Percentiles rank a stretch among this genome's conserved stretches.
phyloP scores from a whole-genome alignment of 148 eudicot genomes.

The Dysphania ambrosioides region DNA sequence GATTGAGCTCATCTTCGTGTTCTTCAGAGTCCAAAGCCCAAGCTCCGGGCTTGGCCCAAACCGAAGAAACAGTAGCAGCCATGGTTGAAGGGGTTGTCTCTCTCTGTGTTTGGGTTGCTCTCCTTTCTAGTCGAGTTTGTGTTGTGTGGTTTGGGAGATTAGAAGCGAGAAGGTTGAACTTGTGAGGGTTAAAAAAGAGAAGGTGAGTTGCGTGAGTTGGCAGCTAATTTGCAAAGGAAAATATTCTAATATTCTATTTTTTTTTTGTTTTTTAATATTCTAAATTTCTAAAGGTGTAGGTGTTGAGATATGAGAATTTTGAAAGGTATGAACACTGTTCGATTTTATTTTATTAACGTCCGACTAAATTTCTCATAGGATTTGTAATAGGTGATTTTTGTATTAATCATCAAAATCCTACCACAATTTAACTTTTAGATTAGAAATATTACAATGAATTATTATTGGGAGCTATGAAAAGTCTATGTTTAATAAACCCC shows the following conservation, averaged over 20 bases:
- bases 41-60: conserved; percentile 79
- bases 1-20: conserved; percentile 58
- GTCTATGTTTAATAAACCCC: too few species aligned
- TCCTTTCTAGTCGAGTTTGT: conserved; percentile 2
- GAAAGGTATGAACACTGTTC: not conserved
- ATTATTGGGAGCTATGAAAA: too few species aligned
- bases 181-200: not conserved
- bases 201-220: conserved; percentile 4
- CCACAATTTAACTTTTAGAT: too few species aligned
- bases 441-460: too few species aligned
- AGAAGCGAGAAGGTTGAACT: not conserved
- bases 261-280: too few species aligned
- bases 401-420: too few species aligned
- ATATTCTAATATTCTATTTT: too few species aligned
- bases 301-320: too few species aligned
- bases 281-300: too few species aligned
- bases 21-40: conserved; percentile 96
- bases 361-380: too few species aligned
- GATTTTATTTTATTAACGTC: too few species aligned
- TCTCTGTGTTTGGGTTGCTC: conserved; percentile 16
- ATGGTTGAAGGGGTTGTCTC: conserved; percentile 45
- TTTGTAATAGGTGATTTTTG: too few species aligned
- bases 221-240: conserved; percentile 7
- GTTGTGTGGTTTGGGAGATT: not conserved
- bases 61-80: conserved; percentile 78